Base-by-base conservation (phyloP, 2,329 filamentous ascomycete species). In the Colletotrichum gloeosporioides region DNA sequence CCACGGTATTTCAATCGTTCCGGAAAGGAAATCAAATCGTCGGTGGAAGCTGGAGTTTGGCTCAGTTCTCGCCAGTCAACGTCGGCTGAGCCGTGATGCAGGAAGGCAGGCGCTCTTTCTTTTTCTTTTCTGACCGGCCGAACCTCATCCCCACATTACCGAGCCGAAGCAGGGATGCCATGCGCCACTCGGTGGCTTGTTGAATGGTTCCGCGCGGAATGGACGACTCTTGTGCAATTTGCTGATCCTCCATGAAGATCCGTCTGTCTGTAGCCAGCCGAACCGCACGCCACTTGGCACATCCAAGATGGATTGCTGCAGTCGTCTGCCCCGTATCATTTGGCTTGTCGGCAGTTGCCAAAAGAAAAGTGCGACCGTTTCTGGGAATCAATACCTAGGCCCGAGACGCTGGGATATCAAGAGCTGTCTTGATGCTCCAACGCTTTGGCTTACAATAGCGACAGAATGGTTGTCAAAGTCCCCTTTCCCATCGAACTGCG, bases 161-260 rank as follows among this genome's bases (percentile, higher is more conserved):
- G 31, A 63, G 44, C 39, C 44, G 63, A 25, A 65, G 59, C 69
- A 73, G 70, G 73, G 73, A 76, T 76, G 44, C 31, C 69, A 73
- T 76, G 73, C 57, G 57, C 69, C 69, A 63, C 63, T 16, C 22
- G 27, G 59, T 61, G 63, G 57, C 34, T 68, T 59, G 27, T 49
- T 69, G 32, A 55, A 67, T 27, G 27, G 36, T 62, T 65, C 68
- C 67, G 62, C 31, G 36, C 61, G 62, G 68, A 71, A 66, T 32
- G 68, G 53, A 71, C 72, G 29, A 63, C 25, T 25, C 18, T 65
- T 44, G 44, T 65, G 73, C 70, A 64, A 65, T 49, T 31, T 65
- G 73, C 57, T 39, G 73, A 76, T 76, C 70, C 57, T 73, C 59
- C 25, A 32, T 64, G 64, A 65, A 53, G 64, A 69, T 69, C 73